phyloP scores from a whole-genome alignment of 2,329 filamentous ascomycete genomes.

The Hymenoscyphus scutula region DNA sequence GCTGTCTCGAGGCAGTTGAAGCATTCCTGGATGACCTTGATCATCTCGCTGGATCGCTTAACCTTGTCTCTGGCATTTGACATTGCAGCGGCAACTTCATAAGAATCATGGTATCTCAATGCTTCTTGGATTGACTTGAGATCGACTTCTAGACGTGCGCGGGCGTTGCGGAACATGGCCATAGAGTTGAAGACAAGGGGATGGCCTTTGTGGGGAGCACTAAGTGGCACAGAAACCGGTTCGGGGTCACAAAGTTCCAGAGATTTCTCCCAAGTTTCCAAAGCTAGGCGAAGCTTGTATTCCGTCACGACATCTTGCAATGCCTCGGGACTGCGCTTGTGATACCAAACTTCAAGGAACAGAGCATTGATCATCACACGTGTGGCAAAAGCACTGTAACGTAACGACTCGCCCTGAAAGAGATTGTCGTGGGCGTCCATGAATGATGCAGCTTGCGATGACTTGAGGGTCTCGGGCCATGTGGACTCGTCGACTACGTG shows the following conservation, averaged over 20 bases:
- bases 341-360: conserved; percentile 98
- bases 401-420: conserved; percentile 86
- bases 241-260: conserved; percentile 92
- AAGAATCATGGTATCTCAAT: conserved; percentile 92
- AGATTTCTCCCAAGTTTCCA: conserved; percentile 99
- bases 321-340: conserved; percentile 97
- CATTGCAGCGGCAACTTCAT: conserved; percentile 96
- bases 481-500: conserved; percentile 70
- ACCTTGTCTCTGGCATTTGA: conserved; percentile 90
- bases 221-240: conserved; percentile 81
- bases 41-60: conserved; percentile 93
- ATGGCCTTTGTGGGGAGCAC: conserved; percentile 92
- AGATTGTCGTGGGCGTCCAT: conserved; percentile 92
- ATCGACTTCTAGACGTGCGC: conserved; percentile 88
- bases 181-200: conserved; percentile 97
- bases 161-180: conserved; percentile 93
- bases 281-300: conserved; percentile 91
- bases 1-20: conserved; percentile 98
- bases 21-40: conserved; percentile 97
- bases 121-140: conserved; percentile 92
- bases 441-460: conserved; percentile 76
- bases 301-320: conserved; percentile 96
- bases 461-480: conserved; percentile 78
- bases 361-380: conserved; percentile 98
- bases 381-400: conserved; percentile 95